phyloP scores from a whole-genome alignment of 257 asterid species.

The Ligustrum vulgare region DNA sequence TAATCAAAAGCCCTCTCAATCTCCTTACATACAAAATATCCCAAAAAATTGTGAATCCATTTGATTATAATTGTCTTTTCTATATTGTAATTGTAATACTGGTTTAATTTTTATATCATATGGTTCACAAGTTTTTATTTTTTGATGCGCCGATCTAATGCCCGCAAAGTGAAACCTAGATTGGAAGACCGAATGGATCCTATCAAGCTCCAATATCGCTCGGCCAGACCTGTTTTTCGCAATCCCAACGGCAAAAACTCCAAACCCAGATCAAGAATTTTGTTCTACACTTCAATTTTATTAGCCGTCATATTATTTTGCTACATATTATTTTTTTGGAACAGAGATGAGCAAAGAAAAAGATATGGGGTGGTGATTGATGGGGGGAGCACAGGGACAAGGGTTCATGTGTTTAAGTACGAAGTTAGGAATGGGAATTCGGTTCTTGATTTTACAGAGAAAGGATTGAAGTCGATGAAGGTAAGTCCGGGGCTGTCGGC shows the following conservation, averaged over 20 bases:
- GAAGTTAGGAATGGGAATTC: constrained; percentile 52
- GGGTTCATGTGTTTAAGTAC: constrained; percentile 84
- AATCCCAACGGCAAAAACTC: constrained; percentile 38
- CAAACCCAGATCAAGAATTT: constrained; percentile 40
- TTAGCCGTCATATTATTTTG: constrained; percentile 37
- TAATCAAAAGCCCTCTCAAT: constrained; percentile 10
- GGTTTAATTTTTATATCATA: constrained; percentile 36
- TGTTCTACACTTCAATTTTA: constrained; percentile 43
- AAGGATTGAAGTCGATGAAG: constrained; percentile 75
- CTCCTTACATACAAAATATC: background rate
- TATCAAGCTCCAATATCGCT: constrained; percentile 58
- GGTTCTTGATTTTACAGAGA: constrained; percentile 64
- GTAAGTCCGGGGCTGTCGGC: constrained; percentile 89
- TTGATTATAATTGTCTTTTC: background rate
- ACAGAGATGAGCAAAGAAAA: constrained; percentile 20
- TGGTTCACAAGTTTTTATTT: constrained; percentile 51
- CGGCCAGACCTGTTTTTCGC: constrained; percentile 55
- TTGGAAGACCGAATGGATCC: constrained; percentile 64
- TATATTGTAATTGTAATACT: constrained; percentile 13
- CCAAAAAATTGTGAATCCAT: background rate
- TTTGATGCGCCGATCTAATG: constrained; percentile 99
- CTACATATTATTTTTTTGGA: constrained; percentile 53
- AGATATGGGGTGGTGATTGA: constrained; percentile 80
- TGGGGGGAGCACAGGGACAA: constrained; percentile 98
- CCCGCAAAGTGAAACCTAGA: constrained; percentile 49